Evolutionary conservation across 352 stramenopile genomes (phyloP).

Genomic region (Pythium periplocum): DNA sequence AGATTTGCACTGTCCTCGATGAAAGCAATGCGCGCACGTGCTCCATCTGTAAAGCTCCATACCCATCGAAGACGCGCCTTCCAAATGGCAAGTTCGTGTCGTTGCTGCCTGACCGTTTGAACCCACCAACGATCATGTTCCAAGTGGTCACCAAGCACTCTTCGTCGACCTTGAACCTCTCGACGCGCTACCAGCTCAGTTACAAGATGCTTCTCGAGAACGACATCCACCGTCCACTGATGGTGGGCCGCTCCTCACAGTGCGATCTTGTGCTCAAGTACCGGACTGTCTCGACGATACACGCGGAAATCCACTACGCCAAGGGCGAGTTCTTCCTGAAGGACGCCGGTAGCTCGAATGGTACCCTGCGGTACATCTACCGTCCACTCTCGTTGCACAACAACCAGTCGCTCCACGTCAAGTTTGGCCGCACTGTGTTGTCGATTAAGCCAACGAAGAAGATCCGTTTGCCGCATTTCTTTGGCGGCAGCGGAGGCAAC

Average conservation of each 20-base stretch:
- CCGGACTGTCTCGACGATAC: conserved; percentile 92
- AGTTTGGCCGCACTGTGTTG: conserved; percentile 82
- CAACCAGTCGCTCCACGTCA: conserved; percentile 84
- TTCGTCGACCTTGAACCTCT: conserved; percentile 79
- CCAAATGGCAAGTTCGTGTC: conserved; percentile 70
- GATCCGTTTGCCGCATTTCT: conserved; percentile 82
- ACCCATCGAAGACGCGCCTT: conserved; percentile 76
- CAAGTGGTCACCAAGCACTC: conserved; percentile 86
- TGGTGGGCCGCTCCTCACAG: conserved; percentile 91
- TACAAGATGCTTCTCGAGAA: conserved; percentile 92
- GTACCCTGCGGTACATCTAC: conserved; percentile 93
- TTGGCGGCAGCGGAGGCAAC: conserved; percentile 43
- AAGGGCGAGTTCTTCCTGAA: conserved; percentile 94
- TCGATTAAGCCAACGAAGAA: conserved; percentile 89
- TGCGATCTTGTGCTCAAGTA: conserved; percentile 95
- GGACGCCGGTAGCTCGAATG: conserved; percentile 92
- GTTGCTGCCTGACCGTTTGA: conserved; percentile 65
- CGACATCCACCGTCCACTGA: conserved; percentile 86
- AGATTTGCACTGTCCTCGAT: conserved; percentile 84
- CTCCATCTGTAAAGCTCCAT: conserved; percentile 84
- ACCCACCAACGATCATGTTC: conserved; percentile 82
- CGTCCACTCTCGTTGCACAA: conserved; percentile 88
- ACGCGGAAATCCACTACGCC: conserved; percentile 91
- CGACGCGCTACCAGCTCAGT: conserved; percentile 80
- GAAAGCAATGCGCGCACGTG: conserved; percentile 81